phyloP scores from a whole-genome alignment of 257 asterid genomes.

The Cruciata laevipes region DNA sequence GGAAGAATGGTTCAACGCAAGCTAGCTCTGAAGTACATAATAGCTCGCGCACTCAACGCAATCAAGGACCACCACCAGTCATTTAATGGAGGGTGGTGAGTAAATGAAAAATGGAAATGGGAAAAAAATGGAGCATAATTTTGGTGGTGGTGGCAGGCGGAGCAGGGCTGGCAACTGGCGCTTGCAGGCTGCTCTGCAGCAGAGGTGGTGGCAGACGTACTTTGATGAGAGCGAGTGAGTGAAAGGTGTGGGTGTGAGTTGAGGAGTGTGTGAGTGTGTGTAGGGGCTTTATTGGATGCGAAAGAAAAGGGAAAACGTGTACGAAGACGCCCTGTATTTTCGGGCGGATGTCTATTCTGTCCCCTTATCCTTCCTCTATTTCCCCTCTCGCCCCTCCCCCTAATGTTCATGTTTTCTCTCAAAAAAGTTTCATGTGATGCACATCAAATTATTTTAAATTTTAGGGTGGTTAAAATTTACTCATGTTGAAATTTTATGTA shows the following conservation, averaged over 20 bases:
- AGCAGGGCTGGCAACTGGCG: slow-evolving; percentile 53
- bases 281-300: background rate
- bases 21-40: background rate
- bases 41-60: slow-evolving; percentile 1
- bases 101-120: background rate
- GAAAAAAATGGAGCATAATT: background rate
- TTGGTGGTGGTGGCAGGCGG: slow-evolving; percentile 44
- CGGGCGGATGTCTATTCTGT: slow-evolving; percentile 93
- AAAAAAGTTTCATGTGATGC: background rate
- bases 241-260: slow-evolving; percentile 10
- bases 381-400: slow-evolving; percentile 62
- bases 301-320: slow-evolving; percentile 19
- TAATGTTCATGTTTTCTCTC: no score
- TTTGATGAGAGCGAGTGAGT: slow-evolving; percentile 8
- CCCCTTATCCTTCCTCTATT: slow-evolving; percentile 68
- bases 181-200: slow-evolving; percentile 40
- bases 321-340: slow-evolving; percentile 76
- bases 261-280: slow-evolving; percentile 13
- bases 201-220: slow-evolving; percentile 28
- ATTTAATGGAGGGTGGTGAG: background rate
- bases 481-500: no score
- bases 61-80: no score
- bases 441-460: no score
- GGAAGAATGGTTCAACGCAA: background rate
- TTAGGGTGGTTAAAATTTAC: no score